Base-by-base conservation (phyloP, 2,329 filamentous ascomycete species). In the Cytospora chrysosperma region DNA sequence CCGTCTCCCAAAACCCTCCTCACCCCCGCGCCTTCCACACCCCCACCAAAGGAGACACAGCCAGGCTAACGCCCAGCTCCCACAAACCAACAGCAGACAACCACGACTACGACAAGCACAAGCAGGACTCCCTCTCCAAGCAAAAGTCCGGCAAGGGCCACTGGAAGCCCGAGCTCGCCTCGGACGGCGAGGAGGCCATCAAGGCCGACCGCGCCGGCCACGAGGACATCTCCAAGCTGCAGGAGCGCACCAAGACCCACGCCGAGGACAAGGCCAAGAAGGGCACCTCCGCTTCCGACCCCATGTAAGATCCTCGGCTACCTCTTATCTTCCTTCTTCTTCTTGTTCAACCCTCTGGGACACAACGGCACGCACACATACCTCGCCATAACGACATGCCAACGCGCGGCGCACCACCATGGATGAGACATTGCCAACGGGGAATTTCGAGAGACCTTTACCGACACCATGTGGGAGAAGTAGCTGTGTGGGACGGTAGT, bases 81-180 rank as follows among this genome's bases (percentile, higher is more conserved):
- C n/a, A n/a, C n/a, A 21, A 12, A 26, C 54, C 59, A 8, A n/a
- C 49, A 30, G 17, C 70, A 60, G 65, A 70, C 62, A 37, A 77
- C 51, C 68, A 75, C 17, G 76, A 81, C 67, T 76, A 78, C 70
- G 83, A 88, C 65, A 82, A 78, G 72, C 85, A 87, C 77, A 88
- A 88, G 77, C 75, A 82, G 61, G 85, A 88, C 71, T 80, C 81
- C 27, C 76, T 89, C 51, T 65, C 81, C 67, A 93, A 93, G 80
- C 84, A 91, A 65, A 86, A 88, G 74, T 76, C 83, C 47, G 91
- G 90, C 65, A 82, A 85, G 73, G 88, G 82, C 59, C 83, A 92
- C 73, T 95, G 92, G 91, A 89, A 90, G 77, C 82, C 88, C 26
- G 87, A 89, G 74, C 81, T 96, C 56, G 91, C 91, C 3, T 90